Percentiles rank a stretch among this genome's conserved stretches.
Conservation (phyloP, 2,329 filamentous ascomycete genomes). For the Botryotinia narcissicola region DNA sequence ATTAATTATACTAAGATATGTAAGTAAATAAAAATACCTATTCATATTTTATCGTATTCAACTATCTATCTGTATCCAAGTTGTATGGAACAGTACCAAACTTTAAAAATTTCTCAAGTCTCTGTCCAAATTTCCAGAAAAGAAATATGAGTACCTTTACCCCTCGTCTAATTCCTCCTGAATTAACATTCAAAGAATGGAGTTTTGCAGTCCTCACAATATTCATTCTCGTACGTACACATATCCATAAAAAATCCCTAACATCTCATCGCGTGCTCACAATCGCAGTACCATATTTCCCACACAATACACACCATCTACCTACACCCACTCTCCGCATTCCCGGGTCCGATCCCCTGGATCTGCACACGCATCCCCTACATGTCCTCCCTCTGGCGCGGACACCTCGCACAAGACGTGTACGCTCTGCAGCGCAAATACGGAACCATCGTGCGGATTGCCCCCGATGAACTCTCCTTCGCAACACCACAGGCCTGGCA, state of each 20-base stretch:
- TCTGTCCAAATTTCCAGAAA: not conserved
- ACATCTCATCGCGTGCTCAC: not conserved
- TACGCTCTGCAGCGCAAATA: not conserved
- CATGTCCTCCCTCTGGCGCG: not conserved
- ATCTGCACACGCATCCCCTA: not conserved
- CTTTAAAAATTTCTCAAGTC: not conserved
- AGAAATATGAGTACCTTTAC: not conserved
- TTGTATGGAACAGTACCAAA: not conserved
- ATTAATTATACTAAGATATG: not conserved
- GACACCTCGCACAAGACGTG: not conserved
- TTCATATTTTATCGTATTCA: rapidly evolving
- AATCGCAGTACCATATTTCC: not conserved
- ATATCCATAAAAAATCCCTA: not conserved
- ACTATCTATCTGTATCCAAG: not conserved
- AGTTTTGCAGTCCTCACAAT: not conserved
- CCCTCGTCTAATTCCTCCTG: not conserved
- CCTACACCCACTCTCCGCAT: not conserved
- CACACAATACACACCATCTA: too few species aligned
- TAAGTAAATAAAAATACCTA: not conserved
- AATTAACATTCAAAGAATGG: not conserved
- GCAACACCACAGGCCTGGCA: too few species aligned
- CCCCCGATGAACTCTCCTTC: not conserved
- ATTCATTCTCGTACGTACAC: not conserved
- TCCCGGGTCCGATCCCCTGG: not conserved
- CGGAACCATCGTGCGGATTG: not conserved